Conservation (phyloP, 208 protist genomes). For the Trypanosoma congolense region DNA sequence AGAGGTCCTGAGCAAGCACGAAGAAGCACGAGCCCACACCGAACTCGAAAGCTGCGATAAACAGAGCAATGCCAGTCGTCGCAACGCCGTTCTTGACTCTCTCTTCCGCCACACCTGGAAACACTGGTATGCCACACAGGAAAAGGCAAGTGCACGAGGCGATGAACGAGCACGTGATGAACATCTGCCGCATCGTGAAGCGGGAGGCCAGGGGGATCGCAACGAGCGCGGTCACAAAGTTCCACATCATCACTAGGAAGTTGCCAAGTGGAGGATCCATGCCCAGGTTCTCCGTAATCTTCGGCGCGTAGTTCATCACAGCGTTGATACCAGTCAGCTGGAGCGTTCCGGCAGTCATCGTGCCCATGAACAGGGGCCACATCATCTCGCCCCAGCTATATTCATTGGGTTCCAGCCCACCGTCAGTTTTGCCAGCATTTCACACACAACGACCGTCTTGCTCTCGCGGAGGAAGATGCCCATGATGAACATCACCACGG, state of each 20-base stretch:
- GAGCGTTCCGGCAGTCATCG: conserved; percentile 48
- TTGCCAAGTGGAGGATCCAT: conserved; percentile 68
- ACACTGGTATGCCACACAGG: conserved; percentile 76
- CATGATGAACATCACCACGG: conserved; percentile 38
- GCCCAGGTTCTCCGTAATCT: conserved; percentile 63
- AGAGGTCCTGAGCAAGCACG: conserved; percentile 79
- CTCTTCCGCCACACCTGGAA: conserved; percentile 48
- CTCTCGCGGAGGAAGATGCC: conserved; percentile 30
- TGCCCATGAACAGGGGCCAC: conserved; percentile 41
- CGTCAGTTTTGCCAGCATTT: conserved; percentile 17
- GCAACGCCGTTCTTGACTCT: conserved; percentile 59
- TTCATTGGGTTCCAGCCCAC: conserved; percentile 34
- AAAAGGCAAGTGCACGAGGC: conserved; percentile 67
- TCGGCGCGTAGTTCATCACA: conserved; percentile 84
- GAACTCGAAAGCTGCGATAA: conserved; percentile 74
- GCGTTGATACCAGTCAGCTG: conserved; percentile 87
- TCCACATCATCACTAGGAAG: conserved; percentile 82
- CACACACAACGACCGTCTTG: conserved; percentile 3
- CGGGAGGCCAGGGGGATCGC: conserved; percentile 61
- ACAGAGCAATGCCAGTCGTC: conserved; percentile 74
- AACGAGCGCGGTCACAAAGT: conserved; percentile 77
- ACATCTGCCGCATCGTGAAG: conserved; percentile 75
- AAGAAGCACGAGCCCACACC: conserved; percentile 76
- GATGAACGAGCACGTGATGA: conserved; percentile 50
- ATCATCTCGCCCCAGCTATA: conserved; percentile 47